Base-by-base conservation (phyloP, 768 basidiomycete genomes). In the Russula griseocarnosa region DNA sequence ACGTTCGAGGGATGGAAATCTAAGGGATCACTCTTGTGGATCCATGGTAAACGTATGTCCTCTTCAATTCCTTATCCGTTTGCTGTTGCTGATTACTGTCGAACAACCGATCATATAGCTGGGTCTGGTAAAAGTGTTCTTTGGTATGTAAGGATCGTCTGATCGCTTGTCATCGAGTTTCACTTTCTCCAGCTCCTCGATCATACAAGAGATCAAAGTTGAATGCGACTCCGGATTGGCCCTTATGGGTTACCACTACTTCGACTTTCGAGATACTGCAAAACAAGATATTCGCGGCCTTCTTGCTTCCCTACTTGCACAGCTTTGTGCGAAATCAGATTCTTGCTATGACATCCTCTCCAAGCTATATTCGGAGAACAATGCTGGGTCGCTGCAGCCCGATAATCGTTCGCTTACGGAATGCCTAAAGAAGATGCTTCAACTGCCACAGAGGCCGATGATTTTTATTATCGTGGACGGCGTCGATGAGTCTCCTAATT, bases 401-500 rank as follows among this genome's bases (percentile, higher is more conserved):
- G 49, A 44, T 28, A 46, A 56, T 18, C 9, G 7, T 11, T 16
- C 14, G 6, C 11, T 62, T 18, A 24, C 14, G 9, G 10, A 18
- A 22, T 62, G 61, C 9, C 42, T 62, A 20, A 40, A 50, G 13
- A 22, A 62, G 9, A 40, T 51, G n/a, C 20, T 62, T 3, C 10
- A 26, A 38, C 24, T 58, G 4, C 20, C 14, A 1, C 11, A 4
- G 28, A 18, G 24, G 55, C 9, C 18, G 6, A 11, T 18, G 3
- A 10, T 54, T 3, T 61, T 47, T 26, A 22, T 61, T 4, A 40
- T 56, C 2, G 3, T 52, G 26, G 61, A 62, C 28, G 61, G 55
- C 3, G 26, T 62, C 26, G 61, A 62, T 32, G 55, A 62, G 38
- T 62, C 55, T 51, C 61, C 61, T 7, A 40, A 32, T 4, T 32